Percentiles rank a stretch among this genome's conserved stretches.
Evolutionary conservation across 2,329 filamentous ascomycete species (phyloP).

Genomic region (Diplodia scrobiculata): DNA sequence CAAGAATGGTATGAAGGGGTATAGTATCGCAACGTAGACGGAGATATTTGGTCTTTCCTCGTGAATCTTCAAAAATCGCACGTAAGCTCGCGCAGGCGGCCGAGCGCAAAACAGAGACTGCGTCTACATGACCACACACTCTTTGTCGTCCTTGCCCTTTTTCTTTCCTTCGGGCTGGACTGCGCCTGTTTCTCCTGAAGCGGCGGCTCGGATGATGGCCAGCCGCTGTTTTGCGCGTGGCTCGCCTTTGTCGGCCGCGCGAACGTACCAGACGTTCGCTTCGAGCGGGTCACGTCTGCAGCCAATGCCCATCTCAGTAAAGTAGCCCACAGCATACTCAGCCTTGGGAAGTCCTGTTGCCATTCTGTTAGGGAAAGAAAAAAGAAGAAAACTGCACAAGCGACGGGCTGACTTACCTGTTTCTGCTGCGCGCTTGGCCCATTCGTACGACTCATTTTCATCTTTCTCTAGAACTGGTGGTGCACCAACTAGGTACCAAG

Average conservation of each 20-base stretch:
- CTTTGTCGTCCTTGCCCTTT: slow-evolving; percentile 39
- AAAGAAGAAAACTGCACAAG: background rate
- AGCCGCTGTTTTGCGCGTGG: slow-evolving; percentile 85
- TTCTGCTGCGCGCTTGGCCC: slow-evolving; percentile 85
- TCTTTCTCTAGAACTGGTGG: slow-evolving; percentile 91
- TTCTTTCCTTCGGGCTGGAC: slow-evolving; percentile 39
- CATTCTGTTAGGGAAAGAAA: background rate
- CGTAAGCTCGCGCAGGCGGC: background rate
- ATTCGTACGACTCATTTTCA: slow-evolving; percentile 93
- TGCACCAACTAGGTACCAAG: slow-evolving; percentile 97
- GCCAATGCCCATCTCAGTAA: slow-evolving; percentile 97
- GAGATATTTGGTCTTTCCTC: slow-evolving; percentile 1
- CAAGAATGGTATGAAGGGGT: slow-evolving; percentile 13
- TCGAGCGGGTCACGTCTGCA: slow-evolving; percentile 92
- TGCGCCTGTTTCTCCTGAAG: slow-evolving; percentile 54
- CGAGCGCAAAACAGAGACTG: background rate
- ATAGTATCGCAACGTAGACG: background rate
- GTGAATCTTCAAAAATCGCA: background rate
- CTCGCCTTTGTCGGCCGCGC: slow-evolving; percentile 88
- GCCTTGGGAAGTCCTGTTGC: slow-evolving; percentile 65
- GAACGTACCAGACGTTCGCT: slow-evolving; percentile 98
- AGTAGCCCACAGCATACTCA: slow-evolving; percentile 95
- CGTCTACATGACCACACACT: slow-evolving; percentile 44
- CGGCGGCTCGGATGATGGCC: slow-evolving; percentile 81
- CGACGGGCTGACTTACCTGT: slow-evolving; percentile 65